Base-by-base conservation (phyloP, 257 asterid genomes). In the Paulownia fortunei region DNA sequence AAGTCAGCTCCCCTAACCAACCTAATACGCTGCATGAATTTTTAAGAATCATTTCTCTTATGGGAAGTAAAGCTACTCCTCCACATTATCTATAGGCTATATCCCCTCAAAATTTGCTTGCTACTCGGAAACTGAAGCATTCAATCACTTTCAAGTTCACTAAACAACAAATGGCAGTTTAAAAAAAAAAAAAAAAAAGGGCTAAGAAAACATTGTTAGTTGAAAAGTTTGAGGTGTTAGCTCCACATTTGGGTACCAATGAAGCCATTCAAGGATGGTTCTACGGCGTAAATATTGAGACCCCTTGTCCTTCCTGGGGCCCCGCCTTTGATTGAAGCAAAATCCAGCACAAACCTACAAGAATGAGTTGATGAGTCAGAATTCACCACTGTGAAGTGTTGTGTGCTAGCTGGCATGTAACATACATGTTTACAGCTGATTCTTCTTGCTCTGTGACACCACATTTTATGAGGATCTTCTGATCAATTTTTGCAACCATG, bases 301-400 rank as follows among this genome's bases (percentile, higher is more conserved):
- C 97, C 96, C 85, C 98, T 87, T 11, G 98, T 94, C 71, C 97
- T 87, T 58, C 92, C 97, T 1, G 97, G 98, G 1, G 96, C 94
- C 78, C 97, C 97, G 39, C 97, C 97, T 76, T 86, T 86, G 34
- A 89, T 81, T 19, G 92, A 80, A 67, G 93, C 82, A 11, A 92
- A 73, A 72, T 94, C 93, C 61, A 94, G 83, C 82, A 82, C 80
- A 81, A 84, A 70, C 90, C 98, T 94, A 83, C 81, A 86, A 4
- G 54, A 70, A 32, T 52, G 24, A 12, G 9, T 24, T 37, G 30
- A 34, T 5, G 56, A 77, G 54, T 84, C 70, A 83, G 76, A 79
- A 80, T 67, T 24, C 55, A 12, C 19, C 8, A 76, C 44, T 32
- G 23, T 8, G 9, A 11, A 46, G 21, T 8, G 58, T 32, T 7